Evolutionary conservation across 2,329 filamentous ascomycete genomes (phyloP).

Genomic region (Ascomycota sp.): DNA sequence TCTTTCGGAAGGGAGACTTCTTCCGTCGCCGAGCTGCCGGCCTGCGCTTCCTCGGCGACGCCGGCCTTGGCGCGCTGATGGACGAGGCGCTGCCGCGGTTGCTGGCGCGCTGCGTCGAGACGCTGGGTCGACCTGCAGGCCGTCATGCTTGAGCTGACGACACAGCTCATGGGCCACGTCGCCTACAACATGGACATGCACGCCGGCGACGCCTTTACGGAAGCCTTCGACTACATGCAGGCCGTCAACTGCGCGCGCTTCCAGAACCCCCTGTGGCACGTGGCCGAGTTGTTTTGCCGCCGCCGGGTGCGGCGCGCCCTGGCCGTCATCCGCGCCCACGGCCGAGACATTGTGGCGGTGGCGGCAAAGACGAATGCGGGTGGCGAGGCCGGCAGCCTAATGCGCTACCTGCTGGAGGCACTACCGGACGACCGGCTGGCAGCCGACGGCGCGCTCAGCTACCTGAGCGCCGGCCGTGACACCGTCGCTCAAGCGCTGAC

Average conservation of each 20-base stretch:
- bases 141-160: neutral
- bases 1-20: neutral
- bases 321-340: neutral
- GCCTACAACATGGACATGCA: neutral
- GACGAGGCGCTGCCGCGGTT: neutral
- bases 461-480: neutral
- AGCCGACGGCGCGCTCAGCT: neutral
- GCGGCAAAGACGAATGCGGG: neutral
- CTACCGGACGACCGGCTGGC: neutral
- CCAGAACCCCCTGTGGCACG: neutral
- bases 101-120: neutral
- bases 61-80: neutral
- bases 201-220: neutral
- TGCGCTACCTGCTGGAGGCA: neutral
- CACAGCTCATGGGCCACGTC: neutral
- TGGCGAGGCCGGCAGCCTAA: neutral
- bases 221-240: neutral
- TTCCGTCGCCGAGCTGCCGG: neutral
- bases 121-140: neutral
- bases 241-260: neutral
- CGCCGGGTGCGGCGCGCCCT: neutral
- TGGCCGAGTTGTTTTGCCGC: neutral
- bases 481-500: neutral
- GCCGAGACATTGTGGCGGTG: neutral
- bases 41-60: neutral